Conservation (phyloP, 1,284 basidiomycete genomes). For the Thelephora terrestris region DNA sequence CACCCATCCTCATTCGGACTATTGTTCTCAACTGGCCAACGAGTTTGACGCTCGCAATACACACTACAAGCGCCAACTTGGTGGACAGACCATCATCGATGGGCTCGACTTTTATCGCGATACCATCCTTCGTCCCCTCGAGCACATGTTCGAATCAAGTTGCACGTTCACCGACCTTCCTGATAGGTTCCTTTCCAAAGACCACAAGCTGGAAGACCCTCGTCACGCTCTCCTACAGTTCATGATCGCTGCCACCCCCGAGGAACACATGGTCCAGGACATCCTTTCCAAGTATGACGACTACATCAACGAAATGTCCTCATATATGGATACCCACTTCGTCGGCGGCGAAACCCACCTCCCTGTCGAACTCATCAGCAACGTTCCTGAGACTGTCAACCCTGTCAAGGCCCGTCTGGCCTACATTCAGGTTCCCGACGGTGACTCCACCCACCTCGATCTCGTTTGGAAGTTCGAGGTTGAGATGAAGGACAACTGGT, state of each 20-base stretch:
- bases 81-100: slow-evolving; percentile 31
- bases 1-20: slow-evolving; percentile 45
- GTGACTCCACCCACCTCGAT: slow-evolving; percentile 42
- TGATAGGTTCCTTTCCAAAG: slow-evolving; percentile 10
- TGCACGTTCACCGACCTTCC: slow-evolving; percentile 35
- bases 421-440: slow-evolving; percentile 63
- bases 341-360: slow-evolving; percentile 35
- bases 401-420: slow-evolving; percentile 65
- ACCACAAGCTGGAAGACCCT: slow-evolving; percentile 31
- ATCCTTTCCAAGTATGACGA: slow-evolving; percentile 43
- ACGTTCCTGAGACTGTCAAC: slow-evolving; percentile 62
- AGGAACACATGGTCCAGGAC: slow-evolving; percentile 33
- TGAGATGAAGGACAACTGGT: slow-evolving; percentile 85
- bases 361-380: slow-evolving; percentile 33
- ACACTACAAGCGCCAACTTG: background rate
- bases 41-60: slow-evolving; percentile 24
- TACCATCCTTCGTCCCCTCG: slow-evolving; percentile 24
- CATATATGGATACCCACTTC: slow-evolving; percentile 37
- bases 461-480: slow-evolving; percentile 77
- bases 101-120: background rate
- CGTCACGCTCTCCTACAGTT: slow-evolving; percentile 59
- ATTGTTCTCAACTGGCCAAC: slow-evolving; percentile 39
- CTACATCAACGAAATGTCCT: slow-evolving; percentile 39
- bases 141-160: slow-evolving; percentile 41
- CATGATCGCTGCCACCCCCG: slow-evolving; percentile 67